Conservation (phyloP, 257 asterid genomes). For the Marsdenia floribunda region DNA sequence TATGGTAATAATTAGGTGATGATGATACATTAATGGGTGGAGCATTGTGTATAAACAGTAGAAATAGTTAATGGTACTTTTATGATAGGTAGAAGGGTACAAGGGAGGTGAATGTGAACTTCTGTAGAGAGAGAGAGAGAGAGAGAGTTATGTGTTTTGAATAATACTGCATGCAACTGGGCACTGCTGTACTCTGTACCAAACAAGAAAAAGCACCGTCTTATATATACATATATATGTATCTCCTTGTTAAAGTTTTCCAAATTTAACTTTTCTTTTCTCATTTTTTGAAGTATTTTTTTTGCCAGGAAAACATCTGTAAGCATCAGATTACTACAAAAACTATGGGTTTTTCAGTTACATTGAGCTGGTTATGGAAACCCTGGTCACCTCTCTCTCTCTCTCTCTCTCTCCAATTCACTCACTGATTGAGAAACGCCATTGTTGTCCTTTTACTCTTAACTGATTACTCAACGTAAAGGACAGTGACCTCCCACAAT, state of each 20-base stretch:
- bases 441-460: neutral
- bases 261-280: neutral
- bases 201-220: constrained; percentile 2
- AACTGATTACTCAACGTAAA: neutral
- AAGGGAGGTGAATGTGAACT: neutral
- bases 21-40: neutral
- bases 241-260: neutral
- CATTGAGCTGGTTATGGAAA: neutral
- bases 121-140: neutral
- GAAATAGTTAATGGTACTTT: constrained; percentile 8
- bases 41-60: neutral
- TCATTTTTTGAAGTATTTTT: no score
- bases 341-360: constrained; percentile 1
- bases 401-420: neutral
- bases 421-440: neutral
- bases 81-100: neutral
- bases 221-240: neutral
- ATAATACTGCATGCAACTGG: neutral
- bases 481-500: neutral
- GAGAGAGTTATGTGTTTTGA: neutral
- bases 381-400: neutral
- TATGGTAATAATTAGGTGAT: neutral
- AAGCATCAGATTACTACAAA: neutral
- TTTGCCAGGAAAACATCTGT: neutral
- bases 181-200: constrained; percentile 7